These are phyloP conservation scores for Naganishia sp. DNA, from an alignment of 1,284 basidiomycete species.

Conservation along the genomic window DNA sequence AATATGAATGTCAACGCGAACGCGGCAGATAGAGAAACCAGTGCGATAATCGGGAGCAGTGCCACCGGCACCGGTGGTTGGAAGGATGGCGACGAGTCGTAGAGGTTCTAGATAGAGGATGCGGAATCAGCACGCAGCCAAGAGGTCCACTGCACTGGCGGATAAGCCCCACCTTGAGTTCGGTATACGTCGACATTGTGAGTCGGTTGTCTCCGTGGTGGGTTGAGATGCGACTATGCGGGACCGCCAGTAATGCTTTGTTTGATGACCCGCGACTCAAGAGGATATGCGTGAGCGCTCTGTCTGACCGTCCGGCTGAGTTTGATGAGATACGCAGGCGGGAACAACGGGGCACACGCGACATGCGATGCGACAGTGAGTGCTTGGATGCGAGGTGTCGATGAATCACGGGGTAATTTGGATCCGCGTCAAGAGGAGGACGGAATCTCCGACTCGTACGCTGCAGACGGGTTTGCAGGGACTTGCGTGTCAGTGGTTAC, in stretches of 20 bases:
- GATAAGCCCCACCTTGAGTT: constrained; percentile 8
- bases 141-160: not conserved
- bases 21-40: constrained; percentile 68
- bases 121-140: not conserved
- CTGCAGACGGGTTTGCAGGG: too few relatives aligned
- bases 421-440: not conserved
- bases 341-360: too few relatives aligned
- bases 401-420: not conserved
- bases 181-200: constrained; percentile 17
- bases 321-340: too few relatives aligned
- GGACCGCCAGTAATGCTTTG: too few relatives aligned
- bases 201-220: too few relatives aligned
- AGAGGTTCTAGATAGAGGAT: constrained; percentile 55
- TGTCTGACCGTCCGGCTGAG: too few relatives aligned
- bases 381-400: not conserved
- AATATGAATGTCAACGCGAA: constrained; percentile 84
- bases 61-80: constrained; percentile 65
- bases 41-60: constrained; percentile 70
- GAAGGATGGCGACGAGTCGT: constrained; percentile 64
- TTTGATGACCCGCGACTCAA: too few relatives aligned
- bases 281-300: too few relatives aligned
- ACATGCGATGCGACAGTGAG: not conserved
- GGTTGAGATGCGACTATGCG: too few relatives aligned
- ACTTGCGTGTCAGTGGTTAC: too few relatives aligned
- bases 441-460: not conserved